phyloP scores from a whole-genome alignment of 2,329 filamentous ascomycete genomes.

The Colletotrichum spinosum region DNA sequence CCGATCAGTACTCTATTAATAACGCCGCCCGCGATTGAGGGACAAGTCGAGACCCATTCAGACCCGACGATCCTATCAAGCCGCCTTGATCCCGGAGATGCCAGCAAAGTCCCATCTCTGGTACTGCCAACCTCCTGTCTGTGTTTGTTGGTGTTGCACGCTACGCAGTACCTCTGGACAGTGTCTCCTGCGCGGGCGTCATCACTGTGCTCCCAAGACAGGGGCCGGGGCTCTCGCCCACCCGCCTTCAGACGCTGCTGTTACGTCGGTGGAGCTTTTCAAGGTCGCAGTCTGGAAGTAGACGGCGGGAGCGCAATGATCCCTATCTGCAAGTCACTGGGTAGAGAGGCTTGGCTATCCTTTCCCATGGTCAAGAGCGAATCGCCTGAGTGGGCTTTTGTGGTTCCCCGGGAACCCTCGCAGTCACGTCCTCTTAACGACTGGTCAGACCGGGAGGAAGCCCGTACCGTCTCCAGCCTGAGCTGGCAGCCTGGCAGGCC shows the following conservation, averaged over 20 bases:
- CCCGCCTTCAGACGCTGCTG: conserved; percentile 37
- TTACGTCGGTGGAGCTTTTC: conserved; percentile 37
- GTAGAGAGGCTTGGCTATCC: conserved; percentile 33
- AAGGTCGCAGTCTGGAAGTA: conserved; percentile 26
- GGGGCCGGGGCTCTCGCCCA: conserved; percentile 16
- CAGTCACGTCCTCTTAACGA: conserved; percentile 35
- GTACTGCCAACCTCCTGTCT: conserved; percentile 9
- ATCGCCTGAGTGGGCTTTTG: conserved; percentile 32
- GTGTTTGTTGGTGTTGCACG: neutral
- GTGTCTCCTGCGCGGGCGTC: neutral
- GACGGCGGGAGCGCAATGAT: conserved; percentile 34
- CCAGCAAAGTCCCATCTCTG: conserved; percentile 13
- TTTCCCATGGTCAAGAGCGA: conserved; percentile 29
- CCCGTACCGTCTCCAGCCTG: conserved; percentile 20
- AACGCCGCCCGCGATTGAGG: conserved; percentile 15
- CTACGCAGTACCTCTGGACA: conserved; percentile 27
- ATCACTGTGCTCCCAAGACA: conserved; percentile 27
- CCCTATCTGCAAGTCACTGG: conserved; percentile 37
- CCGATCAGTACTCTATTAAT: conserved; percentile 36
- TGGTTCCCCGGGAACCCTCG: conserved; percentile 27
- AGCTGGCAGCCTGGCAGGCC: conserved; percentile 1
- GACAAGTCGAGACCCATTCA: conserved; percentile 33
- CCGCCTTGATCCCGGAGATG: conserved; percentile 24
- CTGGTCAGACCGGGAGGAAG: conserved; percentile 32
- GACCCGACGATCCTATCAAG: conserved; percentile 25